Evolutionary conservation across 164 flowering plant species (phyloP).

Genomic region (Sextonia rubra): DNA sequence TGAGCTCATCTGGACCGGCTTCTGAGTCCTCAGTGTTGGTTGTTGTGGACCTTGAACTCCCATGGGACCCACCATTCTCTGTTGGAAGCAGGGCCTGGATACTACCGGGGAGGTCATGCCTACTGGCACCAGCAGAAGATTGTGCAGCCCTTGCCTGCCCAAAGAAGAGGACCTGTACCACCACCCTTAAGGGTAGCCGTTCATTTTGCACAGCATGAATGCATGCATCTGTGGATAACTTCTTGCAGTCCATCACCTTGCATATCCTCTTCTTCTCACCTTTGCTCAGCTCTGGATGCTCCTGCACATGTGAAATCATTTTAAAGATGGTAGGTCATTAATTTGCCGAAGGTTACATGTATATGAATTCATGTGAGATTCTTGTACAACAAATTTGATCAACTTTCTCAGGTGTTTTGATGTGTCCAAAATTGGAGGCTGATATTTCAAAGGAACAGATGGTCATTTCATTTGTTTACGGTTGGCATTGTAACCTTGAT

Average conservation of each 20-base stretch:
- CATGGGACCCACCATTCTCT: conserved; percentile 42
- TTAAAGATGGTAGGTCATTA: background rate
- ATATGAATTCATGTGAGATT: background rate
- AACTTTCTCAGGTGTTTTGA: background rate
- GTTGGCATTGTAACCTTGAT: too few relatives aligned
- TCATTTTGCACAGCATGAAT: conserved; percentile 96
- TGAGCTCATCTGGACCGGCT: conserved; percentile 48
- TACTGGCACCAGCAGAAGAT: conserved; percentile 31
- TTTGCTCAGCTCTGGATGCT: conserved; percentile 75
- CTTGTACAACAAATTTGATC: too few relatives aligned
- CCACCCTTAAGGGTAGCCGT: conserved; percentile 79
- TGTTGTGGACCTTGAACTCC: conserved; percentile 56
- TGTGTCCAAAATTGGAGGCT: too few relatives aligned
- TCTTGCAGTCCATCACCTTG: conserved; percentile 88
- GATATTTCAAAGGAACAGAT: background rate
- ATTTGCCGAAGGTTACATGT: background rate
- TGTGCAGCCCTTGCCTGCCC: conserved; percentile 78
- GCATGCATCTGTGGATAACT: conserved; percentile 88
- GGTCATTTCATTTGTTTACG: background rate
- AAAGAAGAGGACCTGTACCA: conserved; percentile 92
- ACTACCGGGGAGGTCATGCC: conserved; percentile 52
- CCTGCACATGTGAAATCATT: conserved; percentile 36
- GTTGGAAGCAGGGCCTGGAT: conserved; percentile 33
- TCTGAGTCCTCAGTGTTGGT: conserved; percentile 72
- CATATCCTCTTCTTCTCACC: conserved; percentile 83